Conservation (phyloP, 2,329 filamentous ascomycete genomes). For the Arthrocladium fulminans region DNA sequence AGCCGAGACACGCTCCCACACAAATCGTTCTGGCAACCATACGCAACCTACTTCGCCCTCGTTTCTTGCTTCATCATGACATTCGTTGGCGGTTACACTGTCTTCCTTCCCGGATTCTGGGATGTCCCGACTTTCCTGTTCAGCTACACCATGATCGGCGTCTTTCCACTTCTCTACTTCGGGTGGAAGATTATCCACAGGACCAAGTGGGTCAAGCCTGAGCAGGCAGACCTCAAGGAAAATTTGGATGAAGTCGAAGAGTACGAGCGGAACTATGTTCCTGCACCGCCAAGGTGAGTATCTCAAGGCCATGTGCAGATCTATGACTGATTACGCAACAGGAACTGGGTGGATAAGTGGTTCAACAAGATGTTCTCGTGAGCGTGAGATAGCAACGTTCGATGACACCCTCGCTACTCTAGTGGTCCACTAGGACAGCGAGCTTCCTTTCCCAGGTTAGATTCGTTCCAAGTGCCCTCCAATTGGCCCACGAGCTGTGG, state of each 20-base stretch:
- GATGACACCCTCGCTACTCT: not conserved
- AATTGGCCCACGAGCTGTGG: too few species aligned
- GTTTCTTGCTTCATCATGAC: constrained; percentile 59
- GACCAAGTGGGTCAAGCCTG: constrained; percentile 48
- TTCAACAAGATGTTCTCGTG: constrained; percentile 39
- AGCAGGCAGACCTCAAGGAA: constrained; percentile 54
- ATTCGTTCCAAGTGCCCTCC: too few species aligned
- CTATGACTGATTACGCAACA: constrained; percentile 1
- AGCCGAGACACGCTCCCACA: constrained; percentile 61
- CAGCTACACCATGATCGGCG: constrained; percentile 64
- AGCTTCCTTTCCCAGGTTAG: too few species aligned
- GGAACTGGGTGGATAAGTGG: constrained; percentile 20
- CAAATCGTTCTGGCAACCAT: constrained; percentile 61
- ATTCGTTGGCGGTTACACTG: constrained; percentile 65
- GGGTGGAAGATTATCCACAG: constrained; percentile 63
- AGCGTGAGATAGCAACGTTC: not conserved
- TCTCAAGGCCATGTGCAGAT: not conserved
- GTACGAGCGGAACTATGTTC: constrained; percentile 54
- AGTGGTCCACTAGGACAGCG: too few species aligned
- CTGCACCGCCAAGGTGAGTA: constrained; percentile 44
- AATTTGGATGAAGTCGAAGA: constrained; percentile 60
- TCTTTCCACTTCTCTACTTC: constrained; percentile 61
- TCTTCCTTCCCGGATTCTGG: constrained; percentile 64
- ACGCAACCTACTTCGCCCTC: constrained; percentile 59
- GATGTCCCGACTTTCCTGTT: constrained; percentile 62